Evolutionary conservation across 495 filamentous ascomycete genomes (phyloP).

Genomic region (Aspergillus incahuasiensis): DNA sequence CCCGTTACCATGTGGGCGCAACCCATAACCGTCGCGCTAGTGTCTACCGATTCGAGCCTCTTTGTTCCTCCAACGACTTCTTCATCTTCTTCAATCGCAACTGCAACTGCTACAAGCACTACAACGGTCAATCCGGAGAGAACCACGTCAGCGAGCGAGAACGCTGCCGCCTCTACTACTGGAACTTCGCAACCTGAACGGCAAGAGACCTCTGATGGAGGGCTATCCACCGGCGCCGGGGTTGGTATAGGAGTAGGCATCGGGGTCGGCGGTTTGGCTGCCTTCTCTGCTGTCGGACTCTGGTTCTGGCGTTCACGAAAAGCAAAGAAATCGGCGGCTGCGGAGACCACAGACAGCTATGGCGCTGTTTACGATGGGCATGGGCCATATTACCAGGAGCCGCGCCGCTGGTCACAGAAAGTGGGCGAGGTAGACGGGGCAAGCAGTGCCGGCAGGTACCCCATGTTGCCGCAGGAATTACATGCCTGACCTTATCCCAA

Average conservation of each 20-base stretch:
- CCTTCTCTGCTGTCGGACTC: not conserved
- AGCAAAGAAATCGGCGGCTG: not conserved
- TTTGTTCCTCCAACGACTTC: slow-evolving; percentile 2
- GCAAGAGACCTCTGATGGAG: not conserved
- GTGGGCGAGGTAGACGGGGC: not conserved
- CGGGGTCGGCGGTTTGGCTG: not conserved
- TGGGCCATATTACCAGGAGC: not conserved
- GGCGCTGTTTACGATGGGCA: not conserved
- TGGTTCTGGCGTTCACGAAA: not conserved
- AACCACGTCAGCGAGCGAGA: not conserved
- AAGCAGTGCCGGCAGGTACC: not conserved
- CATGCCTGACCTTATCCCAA: too few relatives aligned
- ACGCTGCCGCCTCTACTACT: not conserved
- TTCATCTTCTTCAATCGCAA: not conserved
- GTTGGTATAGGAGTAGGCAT: not conserved
- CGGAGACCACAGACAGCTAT: not conserved
- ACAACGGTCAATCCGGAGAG: not conserved
- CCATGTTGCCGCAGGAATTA: too few relatives aligned
- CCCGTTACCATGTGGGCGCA: slow-evolving; percentile 28
- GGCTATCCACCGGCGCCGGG: not conserved
- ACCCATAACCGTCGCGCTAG: slow-evolving; percentile 14
- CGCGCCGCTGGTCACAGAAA: not conserved
- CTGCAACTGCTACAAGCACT: not conserved
- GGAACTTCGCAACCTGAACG: not conserved
- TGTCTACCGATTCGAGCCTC: slow-evolving; percentile 7